Conservation (phyloP, 1,284 basidiomycete genomes). For the Microbotryomycetes sp. region DNA sequence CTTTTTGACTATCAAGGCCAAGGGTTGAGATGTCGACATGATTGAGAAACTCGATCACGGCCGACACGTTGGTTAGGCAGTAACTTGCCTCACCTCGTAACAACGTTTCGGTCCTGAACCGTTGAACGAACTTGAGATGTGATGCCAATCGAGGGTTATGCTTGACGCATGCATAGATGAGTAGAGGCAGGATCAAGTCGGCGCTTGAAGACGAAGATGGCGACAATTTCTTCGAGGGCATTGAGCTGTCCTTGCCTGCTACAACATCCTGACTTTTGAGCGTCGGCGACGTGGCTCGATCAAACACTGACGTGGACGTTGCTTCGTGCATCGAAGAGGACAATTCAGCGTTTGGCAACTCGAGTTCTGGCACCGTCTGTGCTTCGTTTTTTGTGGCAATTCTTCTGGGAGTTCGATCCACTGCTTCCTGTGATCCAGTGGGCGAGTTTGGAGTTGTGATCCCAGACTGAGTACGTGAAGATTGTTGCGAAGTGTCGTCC, state of each 20-base stretch:
- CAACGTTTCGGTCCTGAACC: constrained; percentile 65
- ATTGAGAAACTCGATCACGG: constrained; percentile 87
- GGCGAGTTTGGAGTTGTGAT: constrained; percentile 10
- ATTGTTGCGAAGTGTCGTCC: constrained; percentile 28
- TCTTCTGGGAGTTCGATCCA: constrained; percentile 7
- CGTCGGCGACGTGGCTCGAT: not conserved
- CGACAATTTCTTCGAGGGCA: constrained; percentile 23
- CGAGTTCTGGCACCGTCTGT: not conserved
- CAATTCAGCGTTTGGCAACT: not conserved
- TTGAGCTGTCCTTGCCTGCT: constrained; percentile 9
- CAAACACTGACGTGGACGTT: constrained; percentile 18
- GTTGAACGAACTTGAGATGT: constrained; percentile 76
- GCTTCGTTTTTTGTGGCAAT: constrained; percentile 1
- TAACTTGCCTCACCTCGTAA: constrained; percentile 79
- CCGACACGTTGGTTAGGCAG: constrained; percentile 86
- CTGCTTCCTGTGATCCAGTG: too few species aligned
- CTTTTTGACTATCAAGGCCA: constrained; percentile 61
- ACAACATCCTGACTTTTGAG: not conserved
- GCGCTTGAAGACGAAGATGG: constrained; percentile 41
- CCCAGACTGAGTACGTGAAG: constrained; percentile 12
- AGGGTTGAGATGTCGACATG: constrained; percentile 78
- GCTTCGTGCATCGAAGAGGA: constrained; percentile 19
- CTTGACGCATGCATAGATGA: constrained; percentile 86
- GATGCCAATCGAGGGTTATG: constrained; percentile 81
- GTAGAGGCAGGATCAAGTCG: constrained; percentile 75